Percentiles rank a stretch among this genome's conserved stretches.
phyloP scores from a whole-genome alignment of 495 filamentous ascomycete genomes.

The Amorphotheca resinae region DNA sequence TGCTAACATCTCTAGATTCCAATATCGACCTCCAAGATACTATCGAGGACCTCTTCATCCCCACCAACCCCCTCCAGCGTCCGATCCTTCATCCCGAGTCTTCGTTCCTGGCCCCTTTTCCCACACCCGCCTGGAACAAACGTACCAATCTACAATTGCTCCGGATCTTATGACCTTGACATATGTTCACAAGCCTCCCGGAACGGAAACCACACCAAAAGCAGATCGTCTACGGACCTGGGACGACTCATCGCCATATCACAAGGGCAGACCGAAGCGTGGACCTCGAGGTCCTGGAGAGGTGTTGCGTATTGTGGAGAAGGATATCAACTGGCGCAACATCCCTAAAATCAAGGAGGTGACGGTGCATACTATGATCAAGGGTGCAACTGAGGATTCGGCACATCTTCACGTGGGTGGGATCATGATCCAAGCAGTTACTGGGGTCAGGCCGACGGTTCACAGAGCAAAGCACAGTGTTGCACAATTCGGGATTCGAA shows the following conservation, averaged over 20 bases:
- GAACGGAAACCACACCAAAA: slow-evolving; percentile 49
- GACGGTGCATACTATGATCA: slow-evolving; percentile 60
- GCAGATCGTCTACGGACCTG: slow-evolving; percentile 67
- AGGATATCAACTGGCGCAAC: slow-evolving; percentile 72
- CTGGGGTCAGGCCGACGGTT: slow-evolving; percentile 57
- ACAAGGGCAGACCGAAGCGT: slow-evolving; percentile 76
- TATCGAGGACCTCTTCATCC: slow-evolving; percentile 89
- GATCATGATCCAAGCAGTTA: slow-evolving; percentile 74
- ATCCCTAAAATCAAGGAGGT: slow-evolving; percentile 72
- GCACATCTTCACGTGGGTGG: slow-evolving; percentile 66
- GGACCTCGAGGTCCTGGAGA: slow-evolving; percentile 60
- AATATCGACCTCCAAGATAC: slow-evolving; percentile 85
- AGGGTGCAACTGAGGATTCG: slow-evolving; percentile 18
- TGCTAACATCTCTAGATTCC: slow-evolving; percentile 49
- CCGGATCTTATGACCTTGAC: slow-evolving; percentile 83
- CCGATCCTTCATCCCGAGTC: slow-evolving; percentile 73
- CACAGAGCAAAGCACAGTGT: slow-evolving; percentile 57
- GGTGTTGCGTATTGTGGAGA: slow-evolving; percentile 56
- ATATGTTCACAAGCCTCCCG: slow-evolving; percentile 69
- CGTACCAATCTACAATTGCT: slow-evolving; percentile 72
- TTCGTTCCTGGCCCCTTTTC: slow-evolving; percentile 93
- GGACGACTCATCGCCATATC: slow-evolving; percentile 86
- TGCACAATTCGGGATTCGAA: slow-evolving; percentile 45
- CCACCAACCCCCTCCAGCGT: slow-evolving; percentile 69
- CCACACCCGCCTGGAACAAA: slow-evolving; percentile 76